phyloP scores from a whole-genome alignment of 352 stramenopile species.

The Phytophthora chlamydospora region DNA sequence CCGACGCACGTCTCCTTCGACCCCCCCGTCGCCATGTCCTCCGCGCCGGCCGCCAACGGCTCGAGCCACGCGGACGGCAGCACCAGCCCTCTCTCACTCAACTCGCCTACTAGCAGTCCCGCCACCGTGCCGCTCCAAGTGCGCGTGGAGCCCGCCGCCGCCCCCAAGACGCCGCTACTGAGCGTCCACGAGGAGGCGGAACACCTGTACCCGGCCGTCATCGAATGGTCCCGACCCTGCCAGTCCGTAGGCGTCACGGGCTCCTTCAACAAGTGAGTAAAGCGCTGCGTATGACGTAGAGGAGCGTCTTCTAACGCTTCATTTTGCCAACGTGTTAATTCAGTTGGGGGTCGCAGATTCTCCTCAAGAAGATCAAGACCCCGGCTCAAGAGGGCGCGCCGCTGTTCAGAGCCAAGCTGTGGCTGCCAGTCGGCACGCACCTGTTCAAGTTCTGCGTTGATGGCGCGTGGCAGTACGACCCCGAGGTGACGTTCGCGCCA shows the following conservation, averaged over 20 bases:
- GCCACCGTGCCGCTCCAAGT: not conserved
- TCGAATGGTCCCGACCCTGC: constrained; percentile 66
- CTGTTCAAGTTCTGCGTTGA: constrained; percentile 86
- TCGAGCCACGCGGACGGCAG: constrained; percentile 3
- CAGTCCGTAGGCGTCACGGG: constrained; percentile 71
- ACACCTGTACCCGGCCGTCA: constrained; percentile 57
- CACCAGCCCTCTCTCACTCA: constrained; percentile 13
- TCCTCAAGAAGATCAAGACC: constrained; percentile 47
- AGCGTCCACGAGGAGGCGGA: constrained; percentile 52
- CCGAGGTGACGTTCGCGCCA: constrained; percentile 77
- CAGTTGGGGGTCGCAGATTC: constrained; percentile 83
- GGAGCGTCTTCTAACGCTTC: constrained; percentile 2
- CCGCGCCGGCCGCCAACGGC: not conserved
- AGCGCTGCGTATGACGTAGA: not conserved
- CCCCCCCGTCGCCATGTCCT: not conserved
- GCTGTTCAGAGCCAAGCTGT: constrained; percentile 54
- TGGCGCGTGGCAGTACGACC: constrained; percentile 85
- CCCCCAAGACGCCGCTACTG: constrained; percentile 25
- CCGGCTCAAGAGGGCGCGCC: constrained; percentile 12
- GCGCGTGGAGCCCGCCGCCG: constrained; percentile 1
- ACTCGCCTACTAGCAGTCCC: not conserved
- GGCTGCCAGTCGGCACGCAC: constrained; percentile 68
- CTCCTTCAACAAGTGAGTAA: constrained; percentile 80
- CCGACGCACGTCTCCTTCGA: constrained; percentile 16
- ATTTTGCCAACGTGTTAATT: constrained; percentile 3